Conservation (phyloP, 169 alveolate genomes). For the Cryptosporidium meleagridis region DNA sequence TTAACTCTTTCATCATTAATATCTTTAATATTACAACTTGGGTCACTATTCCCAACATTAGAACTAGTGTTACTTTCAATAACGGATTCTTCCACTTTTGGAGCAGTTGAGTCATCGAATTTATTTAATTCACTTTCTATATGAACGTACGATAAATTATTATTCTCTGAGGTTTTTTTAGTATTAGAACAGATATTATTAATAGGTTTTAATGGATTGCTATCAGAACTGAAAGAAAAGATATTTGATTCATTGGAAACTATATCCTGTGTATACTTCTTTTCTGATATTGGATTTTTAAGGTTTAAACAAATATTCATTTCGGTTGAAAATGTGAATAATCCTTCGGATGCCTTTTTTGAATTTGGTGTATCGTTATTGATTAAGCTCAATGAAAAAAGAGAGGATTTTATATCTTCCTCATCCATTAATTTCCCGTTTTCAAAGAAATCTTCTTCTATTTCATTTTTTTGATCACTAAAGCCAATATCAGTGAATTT, state of each 20-base stretch:
- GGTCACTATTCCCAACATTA: not conserved
- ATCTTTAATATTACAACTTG: not conserved
- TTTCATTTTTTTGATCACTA: not conserved
- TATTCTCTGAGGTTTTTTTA: not conserved
- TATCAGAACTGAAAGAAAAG: slow-evolving; percentile 9
- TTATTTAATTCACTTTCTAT: not conserved
- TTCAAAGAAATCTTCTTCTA: no score
- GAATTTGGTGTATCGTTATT: slow-evolving; percentile 24
- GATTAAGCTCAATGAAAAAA: not conserved
- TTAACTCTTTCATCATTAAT: not conserved
- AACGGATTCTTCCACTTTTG: not conserved
- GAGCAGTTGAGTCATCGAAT: not conserved
- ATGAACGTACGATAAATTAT: not conserved
- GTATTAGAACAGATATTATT: not conserved
- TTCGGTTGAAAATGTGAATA: slow-evolving; percentile 9
- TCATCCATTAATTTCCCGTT: not conserved
- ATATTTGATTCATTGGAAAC: slow-evolving; percentile 10
- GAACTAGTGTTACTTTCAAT: not conserved
- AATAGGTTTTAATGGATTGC: slow-evolving; percentile 12
- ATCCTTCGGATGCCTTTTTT: slow-evolving; percentile 11
- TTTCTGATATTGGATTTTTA: not conserved
- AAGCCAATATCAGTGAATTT: no score
- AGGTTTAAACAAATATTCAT: slow-evolving; percentile 5
- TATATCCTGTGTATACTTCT: not conserved
- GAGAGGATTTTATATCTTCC: not conserved